Conservation (phyloP, 176 grass and related monocot species). For the Juncus inflexus region DNA sequence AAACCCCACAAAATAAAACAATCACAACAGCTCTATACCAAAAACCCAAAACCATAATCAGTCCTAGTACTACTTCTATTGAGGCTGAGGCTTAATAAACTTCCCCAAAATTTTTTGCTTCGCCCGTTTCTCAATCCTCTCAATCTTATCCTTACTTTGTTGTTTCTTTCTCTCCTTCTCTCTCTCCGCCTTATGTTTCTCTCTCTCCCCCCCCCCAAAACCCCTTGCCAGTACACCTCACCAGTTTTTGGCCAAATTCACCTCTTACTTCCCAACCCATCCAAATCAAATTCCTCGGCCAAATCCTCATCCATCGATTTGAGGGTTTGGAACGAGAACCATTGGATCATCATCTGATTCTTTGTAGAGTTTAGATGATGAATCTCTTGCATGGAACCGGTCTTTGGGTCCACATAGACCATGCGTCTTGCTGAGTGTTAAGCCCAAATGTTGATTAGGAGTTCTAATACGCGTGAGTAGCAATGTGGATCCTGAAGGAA, state of each 20-base stretch:
- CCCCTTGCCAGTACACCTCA: constrained; percentile 83
- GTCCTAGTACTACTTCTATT: constrained; percentile 8
- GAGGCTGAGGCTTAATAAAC: constrained; percentile 76
- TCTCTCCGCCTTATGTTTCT: constrained; percentile 74
- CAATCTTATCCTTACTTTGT: constrained; percentile 80
- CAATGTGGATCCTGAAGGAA: constrained; percentile 77
- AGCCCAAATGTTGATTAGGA: constrained; percentile 92
- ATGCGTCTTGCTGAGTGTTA: constrained; percentile 82
- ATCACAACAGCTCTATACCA: too few relatives aligned
- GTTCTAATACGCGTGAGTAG: constrained; percentile 75
- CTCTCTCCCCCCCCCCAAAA: constrained; percentile 60
- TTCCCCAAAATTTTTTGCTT: constrained; percentile 76
- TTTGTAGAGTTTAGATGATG: constrained; percentile 52
- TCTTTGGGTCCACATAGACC: constrained; percentile 77
- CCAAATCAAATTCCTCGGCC: constrained; percentile 75
- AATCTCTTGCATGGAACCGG: constrained; percentile 83
- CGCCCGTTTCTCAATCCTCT: constrained; percentile 72
- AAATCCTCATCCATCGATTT: constrained; percentile 96
- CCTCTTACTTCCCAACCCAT: constrained; percentile 32
- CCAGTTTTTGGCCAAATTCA: constrained; percentile 92
- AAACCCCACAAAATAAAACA: too few relatives aligned
- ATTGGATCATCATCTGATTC: constrained; percentile 70
- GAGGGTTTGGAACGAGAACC: constrained; percentile 65
- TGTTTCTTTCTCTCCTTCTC: constrained; percentile 79
- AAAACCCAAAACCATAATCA: too few relatives aligned